phyloP scores from a whole-genome alignment of 163 green algal species.

The Coccomyxa subellipsoidea region DNA sequence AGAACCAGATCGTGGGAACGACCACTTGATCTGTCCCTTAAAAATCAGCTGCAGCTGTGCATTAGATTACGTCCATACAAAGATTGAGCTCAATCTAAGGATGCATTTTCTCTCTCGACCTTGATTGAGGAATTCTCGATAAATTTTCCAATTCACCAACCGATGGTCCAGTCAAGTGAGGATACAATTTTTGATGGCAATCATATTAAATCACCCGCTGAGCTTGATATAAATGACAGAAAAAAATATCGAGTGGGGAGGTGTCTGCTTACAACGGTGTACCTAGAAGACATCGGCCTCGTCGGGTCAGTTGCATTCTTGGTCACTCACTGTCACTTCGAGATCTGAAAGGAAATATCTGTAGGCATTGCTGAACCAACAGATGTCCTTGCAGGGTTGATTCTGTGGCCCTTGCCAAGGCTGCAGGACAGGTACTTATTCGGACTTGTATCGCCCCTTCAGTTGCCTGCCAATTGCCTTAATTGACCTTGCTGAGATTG shows the following conservation, averaged over 20 bases:
- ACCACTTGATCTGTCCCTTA: no score
- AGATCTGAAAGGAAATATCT: neutral
- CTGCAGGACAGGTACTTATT: neutral
- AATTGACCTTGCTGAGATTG: no score
- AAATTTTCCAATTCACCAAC: no score
- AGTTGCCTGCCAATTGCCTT: no score
- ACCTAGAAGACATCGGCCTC: constrained; percentile 31
- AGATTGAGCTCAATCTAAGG: no score
- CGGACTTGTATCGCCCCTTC: no score
- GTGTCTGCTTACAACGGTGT: constrained; percentile 27
- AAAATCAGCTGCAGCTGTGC: neutral
- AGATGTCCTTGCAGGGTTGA: neutral
- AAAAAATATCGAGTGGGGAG: neutral
- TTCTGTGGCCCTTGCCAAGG: neutral
- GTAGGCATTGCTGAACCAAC: neutral
- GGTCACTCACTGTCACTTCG: no score
- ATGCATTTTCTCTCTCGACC: no score
- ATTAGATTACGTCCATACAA: no score
- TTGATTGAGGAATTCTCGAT: no score
- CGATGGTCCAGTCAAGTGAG: neutral
- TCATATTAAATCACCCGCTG: neutral
- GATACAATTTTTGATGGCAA: neutral
- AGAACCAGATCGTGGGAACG: no score
- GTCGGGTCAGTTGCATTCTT: constrained; percentile 36
- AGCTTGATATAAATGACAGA: neutral